phyloP scores from a whole-genome alignment of 495 filamentous ascomycete species.

The Ascodesmis nigricans region DNA sequence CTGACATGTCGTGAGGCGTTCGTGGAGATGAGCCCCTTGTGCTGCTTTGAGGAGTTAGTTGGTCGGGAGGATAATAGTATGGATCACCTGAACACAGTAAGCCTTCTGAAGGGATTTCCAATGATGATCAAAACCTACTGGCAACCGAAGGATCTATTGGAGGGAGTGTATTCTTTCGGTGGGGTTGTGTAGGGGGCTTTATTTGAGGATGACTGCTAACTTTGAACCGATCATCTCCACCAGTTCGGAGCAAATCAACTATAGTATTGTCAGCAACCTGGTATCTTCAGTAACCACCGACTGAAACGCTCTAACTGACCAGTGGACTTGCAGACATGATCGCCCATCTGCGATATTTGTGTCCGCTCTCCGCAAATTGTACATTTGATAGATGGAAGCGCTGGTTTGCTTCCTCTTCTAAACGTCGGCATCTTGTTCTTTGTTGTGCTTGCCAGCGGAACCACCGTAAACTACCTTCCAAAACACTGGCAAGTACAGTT shows the following conservation, averaged over 20 bases:
- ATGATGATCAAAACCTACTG: not conserved
- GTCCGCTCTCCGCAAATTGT: slow-evolving; percentile 69
- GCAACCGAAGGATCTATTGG: not conserved
- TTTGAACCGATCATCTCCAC: not conserved
- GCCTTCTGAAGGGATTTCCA: not conserved
- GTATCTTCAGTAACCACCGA: too few relatives aligned
- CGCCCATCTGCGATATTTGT: slow-evolving; percentile 77
- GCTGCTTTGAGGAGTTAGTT: slow-evolving; percentile 38
- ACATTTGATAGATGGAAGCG: slow-evolving; percentile 87
- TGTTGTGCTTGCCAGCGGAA: not conserved
- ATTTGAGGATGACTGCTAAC: not conserved
- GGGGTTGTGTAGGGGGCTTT: not conserved
- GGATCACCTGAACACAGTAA: slow-evolving; percentile 33
- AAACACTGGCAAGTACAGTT: not conserved
- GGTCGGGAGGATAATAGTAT: slow-evolving; percentile 33
- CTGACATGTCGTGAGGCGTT: slow-evolving; percentile 19
- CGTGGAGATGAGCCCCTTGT: slow-evolving; percentile 15
- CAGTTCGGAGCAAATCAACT: not conserved
- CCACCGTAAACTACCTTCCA: not conserved
- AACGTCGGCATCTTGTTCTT: slow-evolving; percentile 26
- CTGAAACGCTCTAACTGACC: slow-evolving; percentile 7
- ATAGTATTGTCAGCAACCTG: not conserved
- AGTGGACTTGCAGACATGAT: slow-evolving; percentile 45
- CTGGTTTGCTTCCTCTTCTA: slow-evolving; percentile 39
- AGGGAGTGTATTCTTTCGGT: not conserved